Evolutionary conservation across 345 rosid genomes (phyloP), one percentile per base, ranked within the genome.

Genomic region (Mallotus nudiflorus): DNA sequence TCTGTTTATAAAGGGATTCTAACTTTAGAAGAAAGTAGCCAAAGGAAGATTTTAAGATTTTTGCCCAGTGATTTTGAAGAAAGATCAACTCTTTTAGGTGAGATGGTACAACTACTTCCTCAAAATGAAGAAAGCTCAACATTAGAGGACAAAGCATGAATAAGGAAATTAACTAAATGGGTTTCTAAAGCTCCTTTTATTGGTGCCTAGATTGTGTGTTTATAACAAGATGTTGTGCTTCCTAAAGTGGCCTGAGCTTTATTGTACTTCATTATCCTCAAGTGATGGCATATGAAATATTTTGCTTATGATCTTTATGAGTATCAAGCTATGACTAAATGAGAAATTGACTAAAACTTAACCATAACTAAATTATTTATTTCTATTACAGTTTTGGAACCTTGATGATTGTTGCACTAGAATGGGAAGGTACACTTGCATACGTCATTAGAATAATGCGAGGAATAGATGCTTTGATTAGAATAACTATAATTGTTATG

Each of bases 261-360:
- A 75, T 66, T 93, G 66, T 91, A 75, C 75, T 89, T 93, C 82
- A 91, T 96, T 33, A 96, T 89, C 45, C 94, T 93, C 72, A 88
- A 91, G 98, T 93, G 59, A 42, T 24, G 9, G 6, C 66, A n/a
- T 35, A 19, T 18, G 15, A 35, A 27, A 18, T n/a, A n/a, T n/a
- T n/a, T n/a, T n/a, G n/a, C n/a, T n/a, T n/a, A n/a, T n/a, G n/a
- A n/a, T n/a, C n/a, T n/a, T n/a, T n/a, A n/a, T n/a, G n/a, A n/a
- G n/a, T n/a, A n/a, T n/a, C n/a, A n/a, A n/a, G n/a, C n/a, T n/a
- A n/a, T n/a, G n/a, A n/a, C n/a, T n/a, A n/a, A n/a, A n/a, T n/a
- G n/a, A n/a, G n/a, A n/a, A n/a, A n/a, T n/a, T n/a, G n/a, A n/a
- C n/a, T n/a, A n/a, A n/a, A n/a, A n/a, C n/a, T n/a, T n/a, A n/a